Evolutionary conservation across 495 filamentous ascomycete genomes (phyloP).

Genomic region (Trichoderma virens): DNA sequence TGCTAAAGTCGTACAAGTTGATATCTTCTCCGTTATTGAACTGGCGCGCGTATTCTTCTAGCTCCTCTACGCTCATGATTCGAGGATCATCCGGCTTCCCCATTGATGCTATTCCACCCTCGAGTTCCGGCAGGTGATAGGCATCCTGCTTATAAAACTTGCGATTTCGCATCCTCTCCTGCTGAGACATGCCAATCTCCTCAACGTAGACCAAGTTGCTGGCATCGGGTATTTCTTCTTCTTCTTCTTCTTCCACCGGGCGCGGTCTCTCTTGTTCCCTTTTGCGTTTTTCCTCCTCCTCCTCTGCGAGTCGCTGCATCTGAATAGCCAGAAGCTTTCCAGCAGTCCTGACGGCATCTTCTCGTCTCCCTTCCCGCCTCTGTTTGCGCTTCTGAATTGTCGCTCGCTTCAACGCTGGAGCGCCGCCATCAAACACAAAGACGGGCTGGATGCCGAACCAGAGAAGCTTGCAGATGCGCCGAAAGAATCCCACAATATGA

Average conservation of each 20-base stretch:
- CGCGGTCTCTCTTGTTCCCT: constrained; percentile 17
- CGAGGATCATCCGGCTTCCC: constrained; percentile 84
- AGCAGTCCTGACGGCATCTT: constrained; percentile 87
- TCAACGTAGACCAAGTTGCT: constrained; percentile 76
- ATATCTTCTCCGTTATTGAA: constrained; percentile 92
- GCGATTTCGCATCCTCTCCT: constrained; percentile 65
- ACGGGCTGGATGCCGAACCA: constrained; percentile 96
- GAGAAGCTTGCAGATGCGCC: constrained; percentile 91
- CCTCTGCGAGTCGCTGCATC: constrained; percentile 81
- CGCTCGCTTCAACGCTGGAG: constrained; percentile 82
- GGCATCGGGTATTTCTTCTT: constrained; percentile 55
- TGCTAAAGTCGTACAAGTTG: constrained; percentile 96
- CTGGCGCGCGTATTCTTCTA: constrained; percentile 86
- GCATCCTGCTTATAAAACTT: constrained; percentile 85
- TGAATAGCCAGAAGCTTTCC: constrained; percentile 85
- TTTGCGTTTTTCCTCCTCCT: constrained; percentile 62
- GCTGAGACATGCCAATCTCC: constrained; percentile 70
- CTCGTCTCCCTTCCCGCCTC: constrained; percentile 77
- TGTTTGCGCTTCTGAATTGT: constrained; percentile 73
- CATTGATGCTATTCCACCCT: constrained; percentile 69
- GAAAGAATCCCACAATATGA: constrained; percentile 95
- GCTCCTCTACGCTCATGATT: constrained; percentile 87
- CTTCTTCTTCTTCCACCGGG: constrained; percentile 36
- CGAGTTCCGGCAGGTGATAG: constrained; percentile 86
- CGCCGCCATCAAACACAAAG: constrained; percentile 96